A percentile compares a stretch with the other conserved stretches of the same genome.
These are phyloP conservation scores for Ailanthus altissimus DNA, from an alignment of 345 rosid genomes.

Conservation along the genomic window DNA sequence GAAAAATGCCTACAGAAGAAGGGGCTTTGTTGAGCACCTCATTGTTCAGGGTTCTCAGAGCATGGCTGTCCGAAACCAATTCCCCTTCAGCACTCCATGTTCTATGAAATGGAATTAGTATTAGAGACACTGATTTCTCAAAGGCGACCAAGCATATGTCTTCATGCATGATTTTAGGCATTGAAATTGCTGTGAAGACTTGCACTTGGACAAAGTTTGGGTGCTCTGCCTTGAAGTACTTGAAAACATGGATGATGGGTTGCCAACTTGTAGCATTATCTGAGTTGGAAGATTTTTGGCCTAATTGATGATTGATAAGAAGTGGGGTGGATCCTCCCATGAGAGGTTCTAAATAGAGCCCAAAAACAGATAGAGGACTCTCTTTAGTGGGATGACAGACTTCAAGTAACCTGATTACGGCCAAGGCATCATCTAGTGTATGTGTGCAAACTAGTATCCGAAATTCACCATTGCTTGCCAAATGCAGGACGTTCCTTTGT, in stretches of 20 bases:
- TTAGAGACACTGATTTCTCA: constrained; percentile 24
- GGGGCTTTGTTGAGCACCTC: constrained; percentile 30
- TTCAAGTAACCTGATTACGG: constrained; percentile 25
- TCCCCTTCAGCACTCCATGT: constrained; percentile 27
- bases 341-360: constrained; percentile 33
- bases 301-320: constrained; percentile 29
- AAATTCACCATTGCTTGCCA: constrained; percentile 16
- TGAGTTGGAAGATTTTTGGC: constrained; percentile 22
- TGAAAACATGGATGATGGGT: constrained; percentile 21
- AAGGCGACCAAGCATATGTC: constrained; percentile 34
- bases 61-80: constrained; percentile 13
- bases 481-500: constrained; percentile 27
- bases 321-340: constrained; percentile 22
- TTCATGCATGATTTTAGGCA: constrained; percentile 26
- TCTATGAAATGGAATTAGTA: constrained; percentile 31
- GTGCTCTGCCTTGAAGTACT: constrained; percentile 16
- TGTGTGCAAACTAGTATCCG: constrained; percentile 30
- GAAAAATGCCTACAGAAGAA: constrained; percentile 28
- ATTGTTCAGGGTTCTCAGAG: constrained; percentile 20
- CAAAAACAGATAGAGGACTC: constrained; percentile 27
- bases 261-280: neutral
- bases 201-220: constrained; percentile 18
- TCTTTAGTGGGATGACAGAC: constrained; percentile 21
- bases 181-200: constrained; percentile 34
- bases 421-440: constrained; percentile 30